Evolutionary conservation across 1,284 basidiomycete genomes (phyloP).

Genomic region (Baeospora myosura): DNA sequence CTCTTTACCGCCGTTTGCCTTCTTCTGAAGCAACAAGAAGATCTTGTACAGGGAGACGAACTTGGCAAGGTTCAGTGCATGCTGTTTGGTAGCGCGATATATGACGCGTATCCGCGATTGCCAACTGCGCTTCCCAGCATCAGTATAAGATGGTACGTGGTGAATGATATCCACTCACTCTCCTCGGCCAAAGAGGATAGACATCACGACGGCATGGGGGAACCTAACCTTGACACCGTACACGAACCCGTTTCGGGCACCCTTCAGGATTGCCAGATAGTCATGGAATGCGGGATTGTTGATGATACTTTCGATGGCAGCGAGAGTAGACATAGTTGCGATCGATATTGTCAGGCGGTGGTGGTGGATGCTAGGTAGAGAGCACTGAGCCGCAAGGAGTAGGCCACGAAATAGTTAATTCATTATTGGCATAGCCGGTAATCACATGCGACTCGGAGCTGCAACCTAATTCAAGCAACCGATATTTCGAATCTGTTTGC

Average conservation of each 20-base stretch:
- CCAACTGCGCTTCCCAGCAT: constrained; percentile 44
- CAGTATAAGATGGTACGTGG: constrained; percentile 6
- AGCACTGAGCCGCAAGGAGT: too few relatives aligned
- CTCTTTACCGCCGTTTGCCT: constrained; percentile 76
- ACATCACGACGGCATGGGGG: constrained; percentile 99
- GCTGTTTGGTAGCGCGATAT: constrained; percentile 82
- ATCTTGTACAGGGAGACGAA: constrained; percentile 95
- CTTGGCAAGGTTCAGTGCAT: constrained; percentile 84
- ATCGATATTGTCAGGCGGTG: too few relatives aligned
- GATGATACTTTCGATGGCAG: constrained; percentile 36
- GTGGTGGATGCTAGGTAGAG: too few relatives aligned
- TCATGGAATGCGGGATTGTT: constrained; percentile 80
- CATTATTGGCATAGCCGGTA: too few relatives aligned
- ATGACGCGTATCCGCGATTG: constrained; percentile 61
- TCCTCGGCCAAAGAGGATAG: constrained; percentile 88
- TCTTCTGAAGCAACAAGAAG: constrained; percentile 75
- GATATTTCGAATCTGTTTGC: too few relatives aligned
- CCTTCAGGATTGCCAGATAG: constrained; percentile 87
- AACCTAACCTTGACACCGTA: constrained; percentile 91
- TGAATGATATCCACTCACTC: constrained; percentile 47
- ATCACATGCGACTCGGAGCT: too few relatives aligned
- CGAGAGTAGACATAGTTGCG: constrained; percentile 23
- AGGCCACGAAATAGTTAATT: too few relatives aligned
- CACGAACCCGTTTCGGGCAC: constrained; percentile 90
- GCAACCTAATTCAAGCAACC: too few relatives aligned